Percentiles rank a stretch among this genome's conserved stretches.
Evolutionary conservation across 306 rosid genomes (phyloP).

Genomic region (Trichosanthes cucumerina): DNA sequence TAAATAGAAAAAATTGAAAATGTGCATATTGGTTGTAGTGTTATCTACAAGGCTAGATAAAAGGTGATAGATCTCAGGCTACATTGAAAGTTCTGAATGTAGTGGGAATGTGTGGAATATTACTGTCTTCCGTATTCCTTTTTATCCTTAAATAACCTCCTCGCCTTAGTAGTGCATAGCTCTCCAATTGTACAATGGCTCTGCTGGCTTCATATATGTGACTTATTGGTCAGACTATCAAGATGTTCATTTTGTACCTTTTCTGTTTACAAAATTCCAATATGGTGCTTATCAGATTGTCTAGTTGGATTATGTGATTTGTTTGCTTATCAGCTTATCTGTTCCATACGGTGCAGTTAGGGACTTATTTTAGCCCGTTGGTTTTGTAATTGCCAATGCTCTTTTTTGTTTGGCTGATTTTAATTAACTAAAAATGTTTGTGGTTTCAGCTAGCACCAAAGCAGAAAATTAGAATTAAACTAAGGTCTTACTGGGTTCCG

Average conservation of each 20-base stretch:
- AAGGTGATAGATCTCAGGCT: not conserved
- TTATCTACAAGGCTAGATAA: not conserved
- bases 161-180: not conserved
- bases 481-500: constrained; percentile 85
- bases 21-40: not conserved
- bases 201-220: not conserved
- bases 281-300: not conserved
- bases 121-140: not conserved
- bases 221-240: not conserved
- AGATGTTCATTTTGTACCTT: not conserved
- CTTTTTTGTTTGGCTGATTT: not conserved
- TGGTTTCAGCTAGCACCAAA: constrained; percentile 69
- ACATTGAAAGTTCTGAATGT: not conserved
- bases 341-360: not conserved
- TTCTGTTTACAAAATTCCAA: not conserved
- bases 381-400: not conserved
- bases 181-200: not conserved
- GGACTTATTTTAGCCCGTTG: not conserved
- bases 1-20: not conserved
- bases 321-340: not conserved
- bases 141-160: not conserved
- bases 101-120: not conserved
- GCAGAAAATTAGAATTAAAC: constrained; percentile 93
- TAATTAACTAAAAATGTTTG: constrained; percentile 14
- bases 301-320: not conserved